phyloP scores from a whole-genome alignment of 2,329 filamentous ascomycete species.

The Aspergillus eucalypticola region DNA sequence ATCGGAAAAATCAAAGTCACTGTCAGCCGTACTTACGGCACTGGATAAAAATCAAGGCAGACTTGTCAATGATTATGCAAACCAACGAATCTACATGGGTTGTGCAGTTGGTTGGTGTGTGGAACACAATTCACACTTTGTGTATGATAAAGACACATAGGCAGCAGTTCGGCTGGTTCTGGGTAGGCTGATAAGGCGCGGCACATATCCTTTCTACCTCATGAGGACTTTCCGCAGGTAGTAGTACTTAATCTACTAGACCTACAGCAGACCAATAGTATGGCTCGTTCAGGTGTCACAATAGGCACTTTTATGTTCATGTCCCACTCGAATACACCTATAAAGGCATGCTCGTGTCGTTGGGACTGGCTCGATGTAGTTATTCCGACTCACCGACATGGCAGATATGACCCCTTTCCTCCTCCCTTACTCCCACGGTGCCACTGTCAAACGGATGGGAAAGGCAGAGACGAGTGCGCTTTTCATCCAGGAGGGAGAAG shows the following conservation, averaged over 20 bases:
- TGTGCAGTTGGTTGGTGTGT: neutral
- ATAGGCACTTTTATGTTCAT: neutral
- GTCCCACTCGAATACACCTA: neutral
- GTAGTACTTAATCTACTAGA: neutral
- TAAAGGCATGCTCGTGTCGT: neutral
- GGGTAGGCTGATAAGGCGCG: neutral
- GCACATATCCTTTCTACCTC: neutral
- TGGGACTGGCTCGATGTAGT: neutral
- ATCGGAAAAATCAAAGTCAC: neutral
- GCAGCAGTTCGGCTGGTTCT: neutral
- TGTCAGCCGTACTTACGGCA: neutral
- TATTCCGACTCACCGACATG: constrained; percentile 1
- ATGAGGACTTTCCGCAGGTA: neutral
- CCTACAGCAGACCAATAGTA: neutral
- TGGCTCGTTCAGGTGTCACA: neutral
- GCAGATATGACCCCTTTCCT: neutral
- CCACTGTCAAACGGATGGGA: neutral
- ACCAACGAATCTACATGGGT: neutral
- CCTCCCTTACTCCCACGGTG: neutral
- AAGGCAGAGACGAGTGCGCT: neutral
- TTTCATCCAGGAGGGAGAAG: neutral
- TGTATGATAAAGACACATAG: neutral
- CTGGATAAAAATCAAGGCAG: neutral
- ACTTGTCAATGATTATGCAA: neutral
- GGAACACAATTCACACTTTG: neutral